phyloP scores from a whole-genome alignment of 2,329 filamentous ascomycete genomes.

The Colletotrichum sp. region DNA sequence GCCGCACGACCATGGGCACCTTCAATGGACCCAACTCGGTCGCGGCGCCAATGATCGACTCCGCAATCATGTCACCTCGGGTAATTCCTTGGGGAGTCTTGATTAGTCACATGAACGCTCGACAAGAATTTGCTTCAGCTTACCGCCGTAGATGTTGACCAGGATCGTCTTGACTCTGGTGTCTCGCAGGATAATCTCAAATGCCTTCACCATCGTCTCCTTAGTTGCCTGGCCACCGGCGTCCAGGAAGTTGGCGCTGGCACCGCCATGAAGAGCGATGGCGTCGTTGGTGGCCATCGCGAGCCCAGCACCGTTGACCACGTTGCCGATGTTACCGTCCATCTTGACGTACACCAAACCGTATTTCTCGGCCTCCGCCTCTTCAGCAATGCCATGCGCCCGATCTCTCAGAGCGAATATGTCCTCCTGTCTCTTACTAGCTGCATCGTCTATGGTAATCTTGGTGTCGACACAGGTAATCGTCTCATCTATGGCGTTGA shows the following conservation, averaged over 20 bases:
- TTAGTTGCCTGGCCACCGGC: conserved; percentile 88
- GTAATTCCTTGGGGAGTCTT: conserved; percentile 43
- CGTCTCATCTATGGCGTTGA: conserved; percentile 26
- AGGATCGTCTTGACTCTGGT: conserved; percentile 70
- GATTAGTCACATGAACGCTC: fast-evolving
- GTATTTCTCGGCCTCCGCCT: conserved; percentile 51
- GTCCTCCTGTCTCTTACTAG: conserved; percentile 42
- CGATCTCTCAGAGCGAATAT: conserved; percentile 42
- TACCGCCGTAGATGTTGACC: conserved; percentile 60
- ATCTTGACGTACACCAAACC: conserved; percentile 82
- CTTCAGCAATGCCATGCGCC: conserved; percentile 35
- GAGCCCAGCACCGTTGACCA: conserved; percentile 88
- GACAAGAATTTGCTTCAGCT: not conserved
- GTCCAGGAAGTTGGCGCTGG: conserved; percentile 84
- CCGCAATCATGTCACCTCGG: conserved; percentile 55
- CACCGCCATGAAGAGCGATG: conserved; percentile 69
- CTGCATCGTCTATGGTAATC: conserved; percentile 54
- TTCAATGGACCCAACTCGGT: conserved; percentile 37
- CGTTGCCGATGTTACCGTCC: conserved; percentile 72
- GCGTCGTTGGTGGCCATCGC: conserved; percentile 93
- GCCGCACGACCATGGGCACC: conserved; percentile 49
- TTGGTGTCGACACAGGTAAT: conserved; percentile 41
- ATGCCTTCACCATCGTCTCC: conserved; percentile 79
- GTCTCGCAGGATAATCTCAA: conserved; percentile 76
- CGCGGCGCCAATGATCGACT: conserved; percentile 50